Percentiles rank a stretch among this genome's conserved stretches.
phyloP scores from a whole-genome alignment of 176 grass and related monocot species.

The Ensete glaucum region DNA sequence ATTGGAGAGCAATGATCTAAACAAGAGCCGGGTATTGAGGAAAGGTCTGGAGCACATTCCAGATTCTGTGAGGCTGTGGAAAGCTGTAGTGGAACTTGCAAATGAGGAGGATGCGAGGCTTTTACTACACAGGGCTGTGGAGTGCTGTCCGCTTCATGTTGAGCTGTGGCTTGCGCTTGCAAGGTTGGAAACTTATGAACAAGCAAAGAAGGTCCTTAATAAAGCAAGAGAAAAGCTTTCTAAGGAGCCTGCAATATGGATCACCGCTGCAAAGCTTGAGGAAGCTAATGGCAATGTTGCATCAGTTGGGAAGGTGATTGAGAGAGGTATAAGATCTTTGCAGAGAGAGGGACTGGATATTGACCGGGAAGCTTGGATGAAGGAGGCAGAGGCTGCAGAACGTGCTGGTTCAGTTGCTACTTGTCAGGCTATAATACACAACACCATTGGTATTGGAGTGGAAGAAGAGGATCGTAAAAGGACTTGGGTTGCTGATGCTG shows the following conservation, averaged over 20 bases:
- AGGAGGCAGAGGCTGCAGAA: constrained; percentile 81
- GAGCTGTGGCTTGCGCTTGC: constrained; percentile 92
- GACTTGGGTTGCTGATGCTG: constrained; percentile 96
- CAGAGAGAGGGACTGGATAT: constrained; percentile 76
- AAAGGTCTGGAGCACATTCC: constrained; percentile 86
- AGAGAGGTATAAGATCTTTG: constrained; percentile 75
- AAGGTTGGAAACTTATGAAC: constrained; percentile 88
- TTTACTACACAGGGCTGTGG: constrained; percentile 83
- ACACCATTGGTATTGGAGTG: constrained; percentile 77
- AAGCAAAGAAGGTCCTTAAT: constrained; percentile 87
- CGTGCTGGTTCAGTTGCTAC: constrained; percentile 75
- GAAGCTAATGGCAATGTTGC: constrained; percentile 71
- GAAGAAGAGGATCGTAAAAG: constrained; percentile 83
- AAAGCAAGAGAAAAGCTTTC: constrained; percentile 70
- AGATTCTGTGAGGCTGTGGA: constrained; percentile 88
- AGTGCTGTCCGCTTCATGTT: constrained; percentile 79
- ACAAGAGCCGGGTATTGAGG: constrained; percentile 62
- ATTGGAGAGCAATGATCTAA: constrained; percentile 53
- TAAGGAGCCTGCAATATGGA: constrained; percentile 92
- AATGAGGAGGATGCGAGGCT: constrained; percentile 81
- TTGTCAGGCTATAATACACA: constrained; percentile 82
- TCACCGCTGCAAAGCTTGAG: constrained; percentile 89
- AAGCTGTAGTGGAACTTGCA: constrained; percentile 74
- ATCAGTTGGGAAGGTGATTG: constrained; percentile 73
- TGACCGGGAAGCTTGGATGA: constrained; percentile 87